phyloP scores from a whole-genome alignment of 2,329 filamentous ascomycete species.

The Chlorencoelia australis region DNA sequence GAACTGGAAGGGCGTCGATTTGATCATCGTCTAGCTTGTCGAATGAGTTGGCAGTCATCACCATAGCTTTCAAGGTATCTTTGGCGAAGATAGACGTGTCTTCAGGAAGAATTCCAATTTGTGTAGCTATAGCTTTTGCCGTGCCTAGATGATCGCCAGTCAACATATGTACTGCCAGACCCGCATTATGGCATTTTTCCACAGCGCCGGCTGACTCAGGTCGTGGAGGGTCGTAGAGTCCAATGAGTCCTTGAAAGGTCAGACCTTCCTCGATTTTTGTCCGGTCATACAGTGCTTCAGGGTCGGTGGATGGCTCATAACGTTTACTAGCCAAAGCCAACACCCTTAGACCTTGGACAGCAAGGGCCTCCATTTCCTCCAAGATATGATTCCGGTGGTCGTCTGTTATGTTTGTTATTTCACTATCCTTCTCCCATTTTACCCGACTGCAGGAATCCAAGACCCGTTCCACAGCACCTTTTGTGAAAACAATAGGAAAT shows the following conservation, averaged over 20 bases:
- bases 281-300: constrained; percentile 39
- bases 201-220: constrained; percentile 47
- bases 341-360: constrained; percentile 57
- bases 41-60: constrained; percentile 69
- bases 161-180: constrained; percentile 68
- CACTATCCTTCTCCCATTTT: constrained; percentile 31
- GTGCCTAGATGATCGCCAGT: constrained; percentile 76
- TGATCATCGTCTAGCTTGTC: constrained; percentile 66
- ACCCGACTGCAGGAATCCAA: constrained; percentile 50
- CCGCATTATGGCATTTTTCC: constrained; percentile 52
- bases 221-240: constrained; percentile 47
- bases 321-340: constrained; percentile 48
- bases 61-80: constrained; percentile 55
- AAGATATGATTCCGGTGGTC: constrained; percentile 47
- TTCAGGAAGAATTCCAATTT: constrained; percentile 66
- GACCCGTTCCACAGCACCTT: constrained; percentile 61
- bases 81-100: constrained; percentile 50
- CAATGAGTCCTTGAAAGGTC: constrained; percentile 59
- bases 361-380: constrained; percentile 58
- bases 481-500: constrained; percentile 43
- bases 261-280: constrained; percentile 56
- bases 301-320: constrained; percentile 21
- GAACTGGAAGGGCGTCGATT: constrained; percentile 63
- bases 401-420: constrained; percentile 38
- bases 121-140: constrained; percentile 65